Percentiles rank a stretch among this genome's conserved stretches.
Evolutionary conservation across 2,329 filamentous ascomycete genomes (phyloP).

Genomic region (Moelleriella libera): DNA sequence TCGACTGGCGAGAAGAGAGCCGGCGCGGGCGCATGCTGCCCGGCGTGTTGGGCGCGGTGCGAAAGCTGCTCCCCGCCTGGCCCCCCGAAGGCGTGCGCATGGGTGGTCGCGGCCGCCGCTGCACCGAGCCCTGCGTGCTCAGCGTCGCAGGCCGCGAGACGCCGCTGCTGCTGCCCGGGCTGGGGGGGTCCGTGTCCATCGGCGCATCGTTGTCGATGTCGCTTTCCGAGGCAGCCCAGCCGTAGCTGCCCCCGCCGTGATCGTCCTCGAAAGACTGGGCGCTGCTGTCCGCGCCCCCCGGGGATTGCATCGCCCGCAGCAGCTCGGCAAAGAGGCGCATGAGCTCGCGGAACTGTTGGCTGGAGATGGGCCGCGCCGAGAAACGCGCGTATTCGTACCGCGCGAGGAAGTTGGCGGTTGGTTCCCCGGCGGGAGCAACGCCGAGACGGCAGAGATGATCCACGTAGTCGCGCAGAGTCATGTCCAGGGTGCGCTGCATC

Average conservation of each 20-base stretch:
- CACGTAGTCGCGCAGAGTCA: slow-evolving; percentile 71
- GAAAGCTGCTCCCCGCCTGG: slow-evolving; percentile 27
- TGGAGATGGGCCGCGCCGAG: slow-evolving; percentile 53
- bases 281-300: no score
- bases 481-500: slow-evolving; percentile 54
- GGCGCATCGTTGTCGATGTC: slow-evolving; percentile 29
- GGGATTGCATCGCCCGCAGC: slow-evolving; percentile 57
- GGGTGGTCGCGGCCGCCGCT: slow-evolving; percentile 8
- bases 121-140: slow-evolving; percentile 18
- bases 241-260: slow-evolving; percentile 10
- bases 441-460: slow-evolving; percentile 52
- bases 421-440: slow-evolving; percentile 33
- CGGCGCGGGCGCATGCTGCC: slow-evolving; percentile 23
- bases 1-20: slow-evolving; percentile 23
- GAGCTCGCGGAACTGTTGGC: slow-evolving; percentile 57
- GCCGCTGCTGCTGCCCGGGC: slow-evolving; percentile 14
- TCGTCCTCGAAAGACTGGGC: slow-evolving; percentile 38
- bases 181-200: slow-evolving; percentile 25
- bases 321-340: slow-evolving; percentile 80
- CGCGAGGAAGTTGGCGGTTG: slow-evolving; percentile 50
- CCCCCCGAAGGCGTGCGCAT: slow-evolving; percentile 24
- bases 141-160: slow-evolving; percentile 12
- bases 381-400: slow-evolving; percentile 80
- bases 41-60: slow-evolving; percentile 40
- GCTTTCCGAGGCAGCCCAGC: slow-evolving; percentile 18